phyloP scores from a whole-genome alignment of 495 filamentous ascomycete species.

The Aspergillus asperescens region DNA sequence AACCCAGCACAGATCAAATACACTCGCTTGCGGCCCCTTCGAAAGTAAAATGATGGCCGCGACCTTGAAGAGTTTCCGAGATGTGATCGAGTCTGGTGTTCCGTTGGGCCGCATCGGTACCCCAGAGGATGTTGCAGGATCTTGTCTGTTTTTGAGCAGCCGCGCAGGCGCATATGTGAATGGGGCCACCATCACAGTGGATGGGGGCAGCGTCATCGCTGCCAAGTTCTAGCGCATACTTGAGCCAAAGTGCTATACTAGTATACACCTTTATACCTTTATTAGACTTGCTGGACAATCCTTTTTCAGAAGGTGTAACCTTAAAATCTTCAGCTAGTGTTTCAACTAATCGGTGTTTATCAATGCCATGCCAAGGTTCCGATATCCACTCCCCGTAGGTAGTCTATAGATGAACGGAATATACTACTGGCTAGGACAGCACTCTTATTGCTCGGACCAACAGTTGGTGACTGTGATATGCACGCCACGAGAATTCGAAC shows the following conservation, averaged over 20 bases:
- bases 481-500: neutral
- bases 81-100: slow-evolving; percentile 56
- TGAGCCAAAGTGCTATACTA: too few relatives aligned
- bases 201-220: slow-evolving; percentile 57
- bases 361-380: too few relatives aligned
- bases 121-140: slow-evolving; percentile 67
- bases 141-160: slow-evolving; percentile 68
- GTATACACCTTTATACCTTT: too few relatives aligned
- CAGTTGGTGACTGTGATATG: neutral
- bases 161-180: slow-evolving; percentile 70
- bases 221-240: slow-evolving; percentile 45
- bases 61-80: slow-evolving; percentile 56
- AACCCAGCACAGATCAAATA: slow-evolving; percentile 45
- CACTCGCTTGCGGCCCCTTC: slow-evolving; percentile 75
- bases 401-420: too few relatives aligned
- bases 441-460: too few relatives aligned
- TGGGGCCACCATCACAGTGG: slow-evolving; percentile 68
- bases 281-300: neutral
- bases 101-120: slow-evolving; percentile 69
- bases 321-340: too few relatives aligned
- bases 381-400: too few relatives aligned
- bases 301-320: slow-evolving; percentile 9
- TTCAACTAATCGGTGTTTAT: too few relatives aligned
- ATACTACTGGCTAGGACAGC: too few relatives aligned
- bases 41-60: slow-evolving; percentile 80